Percentiles rank a stretch among this genome's conserved stretches.
Evolutionary conservation across 495 filamentous ascomycete species (phyloP).

Genomic region (Monascus purpureus): DNA sequence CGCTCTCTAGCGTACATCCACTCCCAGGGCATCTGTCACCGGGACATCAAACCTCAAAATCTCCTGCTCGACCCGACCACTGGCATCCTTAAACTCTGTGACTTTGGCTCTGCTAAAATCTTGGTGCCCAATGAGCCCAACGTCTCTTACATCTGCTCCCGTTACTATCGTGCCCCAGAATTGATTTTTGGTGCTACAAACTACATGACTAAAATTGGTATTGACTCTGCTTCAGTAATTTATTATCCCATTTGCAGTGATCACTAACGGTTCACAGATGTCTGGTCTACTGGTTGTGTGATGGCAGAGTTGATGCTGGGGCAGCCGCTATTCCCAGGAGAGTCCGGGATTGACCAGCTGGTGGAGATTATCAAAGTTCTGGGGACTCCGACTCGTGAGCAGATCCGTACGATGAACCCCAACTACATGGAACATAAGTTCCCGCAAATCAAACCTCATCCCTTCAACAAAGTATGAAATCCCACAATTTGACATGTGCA

Average conservation of each 20-base stretch:
- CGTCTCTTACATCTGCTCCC: conserved; percentile 98
- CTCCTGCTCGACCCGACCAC: conserved; percentile 80
- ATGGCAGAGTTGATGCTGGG: conserved; percentile 99
- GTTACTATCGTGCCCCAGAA: conserved; percentile 96
- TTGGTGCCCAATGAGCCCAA: conserved; percentile 98
- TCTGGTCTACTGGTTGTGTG: conserved; percentile 98
- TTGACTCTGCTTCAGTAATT: conserved; percentile 10
- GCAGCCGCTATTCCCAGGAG: conserved; percentile 96
- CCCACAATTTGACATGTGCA: neutral
- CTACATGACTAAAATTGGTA: conserved; percentile 99
- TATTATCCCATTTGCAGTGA: conserved; percentile 2
- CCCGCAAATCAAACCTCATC: conserved; percentile 98
- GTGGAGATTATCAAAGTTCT: conserved; percentile 99
- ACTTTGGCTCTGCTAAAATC: conserved; percentile 98
- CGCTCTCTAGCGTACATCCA: conserved; percentile 97
- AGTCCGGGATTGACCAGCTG: conserved; percentile 96
- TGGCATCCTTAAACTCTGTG: conserved; percentile 91
- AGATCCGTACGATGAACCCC: conserved; percentile 99
- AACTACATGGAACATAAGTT: conserved; percentile 99
- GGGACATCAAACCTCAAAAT: conserved; percentile 99
- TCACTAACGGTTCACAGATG: conserved; percentile 50
- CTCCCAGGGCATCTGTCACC: conserved; percentile 97
- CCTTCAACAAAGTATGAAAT: conserved; percentile 72
- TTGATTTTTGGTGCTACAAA: conserved; percentile 98
- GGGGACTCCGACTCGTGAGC: conserved; percentile 92